Percentiles rank a stretch among this genome's conserved stretches.
These are phyloP conservation scores for Daldinia grandis DNA, from an alignment of 495 filamentous ascomycete species.

Conservation along the genomic window DNA sequence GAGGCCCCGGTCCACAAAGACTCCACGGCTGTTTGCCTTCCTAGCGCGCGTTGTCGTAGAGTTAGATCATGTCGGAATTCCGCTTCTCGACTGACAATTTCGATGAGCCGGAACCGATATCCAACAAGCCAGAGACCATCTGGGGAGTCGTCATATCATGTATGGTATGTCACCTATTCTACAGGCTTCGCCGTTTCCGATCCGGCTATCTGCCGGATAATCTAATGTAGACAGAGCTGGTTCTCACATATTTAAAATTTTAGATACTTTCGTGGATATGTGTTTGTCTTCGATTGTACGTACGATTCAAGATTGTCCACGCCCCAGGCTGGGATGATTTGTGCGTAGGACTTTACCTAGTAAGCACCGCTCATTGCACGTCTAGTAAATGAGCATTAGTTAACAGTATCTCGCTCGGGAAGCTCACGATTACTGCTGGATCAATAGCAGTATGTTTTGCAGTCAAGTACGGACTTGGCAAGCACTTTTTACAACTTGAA, in stretches of 20 bases:
- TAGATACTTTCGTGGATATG: conserved; percentile 44
- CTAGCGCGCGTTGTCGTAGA: not conserved
- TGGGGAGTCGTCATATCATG: conserved; percentile 40
- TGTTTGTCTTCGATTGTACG: conserved; percentile 42
- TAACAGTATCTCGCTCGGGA: conserved; percentile 10
- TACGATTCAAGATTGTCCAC: conserved; percentile 37
- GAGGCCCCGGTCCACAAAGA: conserved; percentile 1
- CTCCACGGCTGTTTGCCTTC: not conserved
- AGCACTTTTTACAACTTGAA: conserved; percentile 37
- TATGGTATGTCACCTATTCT: conserved; percentile 29
- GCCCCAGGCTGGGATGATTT: conserved; percentile 49
- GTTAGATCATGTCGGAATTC: conserved; percentile 34
- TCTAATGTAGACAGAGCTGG: not conserved
- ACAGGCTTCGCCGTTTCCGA: not conserved
- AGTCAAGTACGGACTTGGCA: conserved; percentile 38
- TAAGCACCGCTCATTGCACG: conserved; percentile 14
- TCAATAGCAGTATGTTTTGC: conserved; percentile 38
- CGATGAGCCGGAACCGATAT: conserved; percentile 36
- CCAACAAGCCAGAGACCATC: conserved; percentile 40
- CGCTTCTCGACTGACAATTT: conserved; percentile 37
- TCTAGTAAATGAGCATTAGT: not conserved
- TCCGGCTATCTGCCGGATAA: not conserved
- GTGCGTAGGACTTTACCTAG: conserved; percentile 45
- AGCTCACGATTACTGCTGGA: conserved; percentile 37
- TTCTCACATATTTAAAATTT: conserved; percentile 6